These are phyloP conservation scores for Rhizopogon vesiculosus DNA, from an alignment of 768 basidiomycete genomes.

Conservation along the genomic window DNA sequence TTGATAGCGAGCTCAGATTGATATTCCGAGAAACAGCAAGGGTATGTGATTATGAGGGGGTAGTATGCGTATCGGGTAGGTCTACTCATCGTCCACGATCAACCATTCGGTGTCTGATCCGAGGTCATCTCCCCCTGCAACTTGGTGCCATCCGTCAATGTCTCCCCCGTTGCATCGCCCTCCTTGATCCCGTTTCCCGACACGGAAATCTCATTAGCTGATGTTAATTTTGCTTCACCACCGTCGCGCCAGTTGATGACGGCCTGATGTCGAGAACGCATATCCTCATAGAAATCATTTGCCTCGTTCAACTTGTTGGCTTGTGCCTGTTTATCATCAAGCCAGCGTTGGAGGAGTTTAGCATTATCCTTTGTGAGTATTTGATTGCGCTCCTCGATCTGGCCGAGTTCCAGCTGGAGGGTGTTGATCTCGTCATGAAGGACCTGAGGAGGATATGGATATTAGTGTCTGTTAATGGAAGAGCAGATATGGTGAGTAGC, in stretches of 20 bases:
- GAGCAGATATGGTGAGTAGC: slow-evolving; percentile 1
- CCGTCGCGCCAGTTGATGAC: slow-evolving; percentile 54
- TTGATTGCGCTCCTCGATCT: slow-evolving; percentile 83
- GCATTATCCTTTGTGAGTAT: slow-evolving; percentile 92
- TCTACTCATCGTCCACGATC: slow-evolving; percentile 50
- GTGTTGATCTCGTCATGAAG: slow-evolving; percentile 95
- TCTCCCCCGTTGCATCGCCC: slow-evolving; percentile 31
- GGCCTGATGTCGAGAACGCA: slow-evolving; percentile 69
- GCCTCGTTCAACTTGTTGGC: slow-evolving; percentile 95
- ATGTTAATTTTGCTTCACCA: slow-evolving; percentile 24
- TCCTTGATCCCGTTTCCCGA: slow-evolving; percentile 41
- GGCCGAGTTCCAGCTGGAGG: slow-evolving; percentile 84
- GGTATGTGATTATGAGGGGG: slow-evolving; percentile 18
- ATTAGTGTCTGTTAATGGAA: slow-evolving; percentile 1
- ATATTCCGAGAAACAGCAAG: neutral
- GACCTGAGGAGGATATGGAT: slow-evolving; percentile 44
- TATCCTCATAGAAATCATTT: slow-evolving; percentile 84
- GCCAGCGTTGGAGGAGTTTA: slow-evolving; percentile 91
- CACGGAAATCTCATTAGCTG: slow-evolving; percentile 30
- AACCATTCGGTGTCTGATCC: slow-evolving; percentile 93
- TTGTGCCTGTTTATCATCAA: slow-evolving; percentile 90
- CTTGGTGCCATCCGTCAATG: slow-evolving; percentile 64
- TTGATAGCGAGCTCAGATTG: slow-evolving; percentile 2
- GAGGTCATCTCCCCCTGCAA: slow-evolving; percentile 64
- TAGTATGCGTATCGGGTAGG: neutral